Base-by-base conservation (phyloP, 2,329 filamentous ascomycete genomes). In the Amauroascus niger region DNA sequence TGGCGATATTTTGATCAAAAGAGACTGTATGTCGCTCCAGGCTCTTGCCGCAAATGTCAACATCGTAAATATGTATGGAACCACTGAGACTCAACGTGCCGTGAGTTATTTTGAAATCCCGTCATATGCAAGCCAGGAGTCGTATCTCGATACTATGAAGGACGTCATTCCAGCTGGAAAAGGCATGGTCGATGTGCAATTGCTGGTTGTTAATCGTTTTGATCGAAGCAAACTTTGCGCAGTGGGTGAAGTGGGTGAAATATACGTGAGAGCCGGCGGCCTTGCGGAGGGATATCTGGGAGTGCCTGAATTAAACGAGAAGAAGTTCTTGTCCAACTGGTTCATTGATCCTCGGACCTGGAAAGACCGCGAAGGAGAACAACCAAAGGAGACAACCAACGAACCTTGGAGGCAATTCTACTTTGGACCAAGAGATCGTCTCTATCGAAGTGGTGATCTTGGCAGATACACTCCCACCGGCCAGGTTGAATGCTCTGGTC, bases 381-480 rank as follows among this genome's bases (percentile, higher is more conserved):
- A 71, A 47, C 74, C 75, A 2, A 66, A 73, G 28, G 70, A 68
- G 35, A 67, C 71, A 45, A 71, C 75, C 55, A 68, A 77, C 22
- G 84, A 94, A 69, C 80, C 85, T 0, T 95, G 90, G 90, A 75
- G 86, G 59, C 70, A 82, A 55, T 85, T 82, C 60, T 96, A 86
- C 70, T 80, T 85, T 61, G 90, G 89, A 0, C 87, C 88, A 0
- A 78, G 88, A 58, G 93, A 97, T 71, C 79, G 90, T 32, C 71
- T 97, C 49, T 97, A 98, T 70, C 75, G 87, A 18, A 93, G 84
- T 37, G 93, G 91, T 24, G 91, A 97, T 67, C 73, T 98, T 2
- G 91, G 91, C 2, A 76, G 82, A 54, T 90, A 87, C 64, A 80
- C 81, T 49, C 75, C 78, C 1, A 77, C 81, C 43, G 88, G 87